Evolutionary conservation across 441 rosid genomes (phyloP), one percentile per base, ranked within the genome.

Genomic region (Euphorbia schlechtendalii): DNA sequence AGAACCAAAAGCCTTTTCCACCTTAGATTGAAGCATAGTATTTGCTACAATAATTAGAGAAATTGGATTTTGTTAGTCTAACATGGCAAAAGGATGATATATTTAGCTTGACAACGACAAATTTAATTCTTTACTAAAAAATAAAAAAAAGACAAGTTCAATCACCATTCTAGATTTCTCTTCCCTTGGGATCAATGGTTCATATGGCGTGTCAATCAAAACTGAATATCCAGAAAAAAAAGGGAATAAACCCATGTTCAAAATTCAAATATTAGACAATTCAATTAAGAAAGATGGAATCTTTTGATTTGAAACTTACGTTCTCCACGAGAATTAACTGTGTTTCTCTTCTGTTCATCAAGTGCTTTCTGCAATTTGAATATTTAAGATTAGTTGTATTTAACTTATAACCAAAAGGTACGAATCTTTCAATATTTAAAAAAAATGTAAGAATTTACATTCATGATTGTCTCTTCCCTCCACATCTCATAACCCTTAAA

Each of bases 391-490:
- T 5, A 32, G 48, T 46, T 22, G 22, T 5, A 27, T 27, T 27
- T 27, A 27, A 27, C 30, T 27, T 27, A 27, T 0, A 68, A 7
- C 17, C 28, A 55, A 11, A 55, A 28, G 24, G 36, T 11, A 36
- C 11, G 9, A 18, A 46, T 13, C 40, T 18, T 34, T 54, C 3
- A 45, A 54, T 38, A n/a, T 6, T 7, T 40, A 13, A 17, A 45
- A 13, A 45, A 45, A 13, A 1, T 45, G 18, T 13, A n/a, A 45
- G 14, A 60, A 0, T 21, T 34, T 10, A 86, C 98, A 83, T 88
- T 90, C 57, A 85, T 59, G 62, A 84, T 69, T 14, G 93, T 86
- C 76, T 93, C 96, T 32, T 84, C 90, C 65, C 88, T 90, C 97
- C 97, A 93, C 96, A 93, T 93, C 63, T 76, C 81, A 65, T 84